Conservation (phyloP, 2,329 filamentous ascomycete genomes). For the Alternaria burnsii region DNA sequence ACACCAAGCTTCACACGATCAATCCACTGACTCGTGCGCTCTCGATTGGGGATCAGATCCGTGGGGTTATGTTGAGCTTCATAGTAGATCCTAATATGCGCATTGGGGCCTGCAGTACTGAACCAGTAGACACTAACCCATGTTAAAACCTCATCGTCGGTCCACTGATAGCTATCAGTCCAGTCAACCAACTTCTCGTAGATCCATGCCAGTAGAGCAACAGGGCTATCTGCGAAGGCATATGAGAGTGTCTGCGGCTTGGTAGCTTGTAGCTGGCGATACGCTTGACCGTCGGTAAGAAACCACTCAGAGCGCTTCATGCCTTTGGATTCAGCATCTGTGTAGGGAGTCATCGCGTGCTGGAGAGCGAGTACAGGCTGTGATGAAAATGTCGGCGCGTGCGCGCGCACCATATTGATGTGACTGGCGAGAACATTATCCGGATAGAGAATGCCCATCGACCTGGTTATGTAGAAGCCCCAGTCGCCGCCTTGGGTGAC, state of each 20-base stretch:
- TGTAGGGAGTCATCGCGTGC: conserved; percentile 65
- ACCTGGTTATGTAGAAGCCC: conserved; percentile 72
- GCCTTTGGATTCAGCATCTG: conserved; percentile 60
- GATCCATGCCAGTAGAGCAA: conserved; percentile 78
- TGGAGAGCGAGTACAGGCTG: conserved; percentile 67
- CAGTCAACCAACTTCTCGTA: conserved; percentile 83
- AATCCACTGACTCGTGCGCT: conserved; percentile 54
- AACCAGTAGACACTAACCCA: conserved; percentile 81
- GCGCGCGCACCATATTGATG: conserved; percentile 66
- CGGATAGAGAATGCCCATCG: conserved; percentile 68
- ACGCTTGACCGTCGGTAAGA: conserved; percentile 63
- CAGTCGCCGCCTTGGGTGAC: conserved; percentile 72
- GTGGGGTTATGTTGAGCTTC: conserved; percentile 62
- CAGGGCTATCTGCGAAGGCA: conserved; percentile 72
- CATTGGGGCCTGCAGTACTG: conserved; percentile 72
- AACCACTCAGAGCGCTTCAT: conserved; percentile 67
- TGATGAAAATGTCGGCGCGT: conserved; percentile 48
- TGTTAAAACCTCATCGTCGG: conserved; percentile 76
- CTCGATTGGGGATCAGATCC: conserved; percentile 36
- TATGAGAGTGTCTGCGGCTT: conserved; percentile 78
- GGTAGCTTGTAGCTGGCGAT: conserved; percentile 68
- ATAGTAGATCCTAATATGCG: conserved; percentile 76
- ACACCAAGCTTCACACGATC: conserved; percentile 61
- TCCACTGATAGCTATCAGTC: conserved; percentile 77
- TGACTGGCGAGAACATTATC: conserved; percentile 66